Percentiles rank a stretch among this genome's conserved stretches.
These are phyloP conservation scores for Coemansia sp. DNA, from an alignment of 192 early-diverging fungal species.

Conservation along the genomic window DNA sequence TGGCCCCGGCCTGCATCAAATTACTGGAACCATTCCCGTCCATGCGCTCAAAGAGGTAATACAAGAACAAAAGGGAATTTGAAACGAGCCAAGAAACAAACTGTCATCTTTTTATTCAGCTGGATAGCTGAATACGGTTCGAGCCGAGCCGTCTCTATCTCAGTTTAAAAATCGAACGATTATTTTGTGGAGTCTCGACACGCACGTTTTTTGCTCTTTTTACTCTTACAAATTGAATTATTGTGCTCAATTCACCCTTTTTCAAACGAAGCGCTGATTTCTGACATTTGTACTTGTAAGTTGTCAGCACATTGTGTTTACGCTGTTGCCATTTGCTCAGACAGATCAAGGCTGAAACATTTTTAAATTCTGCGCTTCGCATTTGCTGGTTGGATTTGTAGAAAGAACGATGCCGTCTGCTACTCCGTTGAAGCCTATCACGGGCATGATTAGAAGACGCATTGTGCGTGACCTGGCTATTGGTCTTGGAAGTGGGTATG, in stretches of 20 bases:
- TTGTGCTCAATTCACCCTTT: neutral
- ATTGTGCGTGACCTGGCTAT: constrained; percentile 48
- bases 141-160: neutral
- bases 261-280: neutral
- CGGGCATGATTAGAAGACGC: constrained; percentile 49
- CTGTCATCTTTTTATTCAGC: no score
- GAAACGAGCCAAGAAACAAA: neutral
- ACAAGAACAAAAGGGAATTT: neutral
- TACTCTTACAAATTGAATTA: neutral
- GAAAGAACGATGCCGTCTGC: constrained; percentile 47
- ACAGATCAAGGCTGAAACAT: neutral
- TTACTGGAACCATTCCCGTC: neutral
- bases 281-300: neutral
- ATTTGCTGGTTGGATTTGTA: constrained; percentile 1
- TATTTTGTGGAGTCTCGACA: neutral
- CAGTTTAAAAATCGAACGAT: neutral
- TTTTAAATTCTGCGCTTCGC: neutral
- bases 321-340: neutral
- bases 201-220: neutral
- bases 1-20: neutral
- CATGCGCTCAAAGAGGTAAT: neutral
- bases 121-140: neutral
- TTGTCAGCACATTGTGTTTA: neutral
- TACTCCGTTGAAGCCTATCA: constrained; percentile 56
- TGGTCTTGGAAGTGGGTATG: constrained; percentile 42